phyloP scores from a whole-genome alignment of 208 protist genomes.

The Trypanosoma congolense region DNA sequence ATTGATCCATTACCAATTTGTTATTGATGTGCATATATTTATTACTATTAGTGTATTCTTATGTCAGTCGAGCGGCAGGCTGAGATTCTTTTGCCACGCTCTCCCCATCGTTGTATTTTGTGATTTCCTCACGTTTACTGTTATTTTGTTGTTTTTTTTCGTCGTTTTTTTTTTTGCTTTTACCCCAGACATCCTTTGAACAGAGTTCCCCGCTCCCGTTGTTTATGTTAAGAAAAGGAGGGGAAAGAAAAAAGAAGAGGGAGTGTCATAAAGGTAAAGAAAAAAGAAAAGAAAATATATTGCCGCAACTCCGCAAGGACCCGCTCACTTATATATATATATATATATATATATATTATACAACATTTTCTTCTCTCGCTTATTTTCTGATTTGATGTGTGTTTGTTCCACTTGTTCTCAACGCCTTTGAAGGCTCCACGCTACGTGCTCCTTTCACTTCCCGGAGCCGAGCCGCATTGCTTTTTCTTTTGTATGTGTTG shows the following conservation, averaged over 20 bases:
- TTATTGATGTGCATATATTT: too few species aligned
- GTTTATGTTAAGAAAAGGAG: not conserved
- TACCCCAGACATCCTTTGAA: constrained; percentile 4
- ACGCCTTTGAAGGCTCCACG: too few species aligned
- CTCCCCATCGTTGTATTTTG: too few species aligned
- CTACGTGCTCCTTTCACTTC: too few species aligned
- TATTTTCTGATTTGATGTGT: not conserved
- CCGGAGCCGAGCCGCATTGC: too few species aligned
- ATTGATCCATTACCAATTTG: too few species aligned
- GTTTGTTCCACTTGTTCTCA: constrained; percentile 5
- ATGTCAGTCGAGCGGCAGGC: too few species aligned
- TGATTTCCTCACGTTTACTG: too few species aligned
- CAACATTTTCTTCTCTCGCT: not conserved
- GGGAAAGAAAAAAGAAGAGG: not conserved
- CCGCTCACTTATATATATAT: constrained; percentile 13
- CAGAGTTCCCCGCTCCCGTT: not conserved
- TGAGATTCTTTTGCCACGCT: too few species aligned
- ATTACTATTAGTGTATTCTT: too few species aligned
- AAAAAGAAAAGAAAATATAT: not conserved
- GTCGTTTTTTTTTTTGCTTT: constrained; percentile 9
- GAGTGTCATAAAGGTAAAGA: not conserved
- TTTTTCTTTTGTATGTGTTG: too few species aligned
- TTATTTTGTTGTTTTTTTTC: constrained; percentile 6
- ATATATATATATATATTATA: constrained; percentile 21
- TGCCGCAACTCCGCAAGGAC: not conserved